Evolutionary conservation across 768 basidiomycete species (phyloP), one percentile per base, ranked within the genome.

Genomic region (Pleurotus citrinopileatus): DNA sequence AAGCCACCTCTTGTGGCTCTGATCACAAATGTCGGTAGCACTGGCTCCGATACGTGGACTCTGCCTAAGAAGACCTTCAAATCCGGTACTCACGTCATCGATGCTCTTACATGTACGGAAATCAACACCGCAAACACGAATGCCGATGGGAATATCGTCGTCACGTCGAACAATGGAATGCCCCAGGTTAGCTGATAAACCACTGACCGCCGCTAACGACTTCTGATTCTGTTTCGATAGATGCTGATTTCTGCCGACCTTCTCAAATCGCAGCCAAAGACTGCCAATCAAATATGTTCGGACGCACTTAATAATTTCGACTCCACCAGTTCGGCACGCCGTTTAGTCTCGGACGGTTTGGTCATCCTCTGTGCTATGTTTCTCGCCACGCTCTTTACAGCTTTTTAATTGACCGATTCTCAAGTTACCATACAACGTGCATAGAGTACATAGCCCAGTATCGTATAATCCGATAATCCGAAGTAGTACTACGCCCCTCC

Each of bases 1-100:
- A 86, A 86, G 59, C 73, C 75, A 0, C 83, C 84, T 1, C 64
- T 86, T 56, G 73, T 84, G 40, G 67, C 78, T 4, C 74, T 85
- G 28, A 62, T 85, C 56, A 79, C 84, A 3, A 85, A 86, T 65
- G 61, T 69, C 32, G 84, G 83, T 28, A 70, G 62, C 48, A 56
- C 62, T 42, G 68, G 69, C n/a, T 60, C 67, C 12, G 63, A 67
- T 22, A 64, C 56, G 22, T 84, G 80, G 80, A 73, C 63, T 19
- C 71, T 81, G 32, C 70, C 66, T 13, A 60, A 58, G 29, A 59
- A 62, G 9, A 42, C 69, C 3, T 83, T 75, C 68, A 55, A 63
- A 20, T 59, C 65, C 1, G 67, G 70, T 48, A 73, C 79, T 59
- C 62, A 48, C 27, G 68, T 86, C 6, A 72, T 85, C 27, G 82